Evolutionary conservation across 2,329 filamentous ascomycete genomes (phyloP).

Genomic region (Trichophyton equinum): DNA sequence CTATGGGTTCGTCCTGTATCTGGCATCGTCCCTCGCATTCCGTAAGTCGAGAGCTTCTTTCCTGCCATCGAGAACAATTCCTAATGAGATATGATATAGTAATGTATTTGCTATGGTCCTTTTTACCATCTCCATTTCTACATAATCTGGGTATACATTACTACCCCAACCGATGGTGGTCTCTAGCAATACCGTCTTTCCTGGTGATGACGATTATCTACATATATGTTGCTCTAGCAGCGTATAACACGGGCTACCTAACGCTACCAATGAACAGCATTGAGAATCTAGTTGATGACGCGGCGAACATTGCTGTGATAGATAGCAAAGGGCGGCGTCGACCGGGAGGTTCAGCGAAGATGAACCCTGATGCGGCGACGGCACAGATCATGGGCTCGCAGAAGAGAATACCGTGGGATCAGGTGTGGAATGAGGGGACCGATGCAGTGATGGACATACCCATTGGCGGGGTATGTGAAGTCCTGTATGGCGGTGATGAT

Average conservation of each 20-base stretch:
- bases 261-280: slow-evolving; percentile 67
- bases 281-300: slow-evolving; percentile 85
- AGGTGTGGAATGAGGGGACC: slow-evolving; percentile 80
- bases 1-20: slow-evolving; percentile 94
- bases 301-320: slow-evolving; percentile 71
- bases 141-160: slow-evolving; percentile 91
- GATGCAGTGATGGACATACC: slow-evolving; percentile 97
- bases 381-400: slow-evolving; percentile 32
- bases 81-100: slow-evolving; percentile 21
- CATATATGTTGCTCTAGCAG: slow-evolving; percentile 83
- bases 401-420: slow-evolving; percentile 55
- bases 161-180: slow-evolving; percentile 98
- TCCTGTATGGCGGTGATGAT: slow-evolving; percentile 61
- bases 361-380: slow-evolving; percentile 30
- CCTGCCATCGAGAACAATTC: background rate
- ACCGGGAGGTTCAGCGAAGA: slow-evolving; percentile 32
- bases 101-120: slow-evolving; percentile 67
- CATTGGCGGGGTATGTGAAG: slow-evolving; percentile 85
- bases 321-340: slow-evolving; percentile 54
- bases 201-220: slow-evolving; percentile 79
- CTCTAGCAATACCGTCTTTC: slow-evolving; percentile 79
- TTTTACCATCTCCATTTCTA: slow-evolving; percentile 80
- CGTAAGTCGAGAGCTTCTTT: slow-evolving; percentile 43
- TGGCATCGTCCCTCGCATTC: slow-evolving; percentile 74
- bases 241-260: slow-evolving; percentile 80